Evolutionary conservation across 2,329 filamentous ascomycete genomes (phyloP), one percentile per base, ranked within the genome.

Genomic region (Scleromitrula shiraiana): DNA sequence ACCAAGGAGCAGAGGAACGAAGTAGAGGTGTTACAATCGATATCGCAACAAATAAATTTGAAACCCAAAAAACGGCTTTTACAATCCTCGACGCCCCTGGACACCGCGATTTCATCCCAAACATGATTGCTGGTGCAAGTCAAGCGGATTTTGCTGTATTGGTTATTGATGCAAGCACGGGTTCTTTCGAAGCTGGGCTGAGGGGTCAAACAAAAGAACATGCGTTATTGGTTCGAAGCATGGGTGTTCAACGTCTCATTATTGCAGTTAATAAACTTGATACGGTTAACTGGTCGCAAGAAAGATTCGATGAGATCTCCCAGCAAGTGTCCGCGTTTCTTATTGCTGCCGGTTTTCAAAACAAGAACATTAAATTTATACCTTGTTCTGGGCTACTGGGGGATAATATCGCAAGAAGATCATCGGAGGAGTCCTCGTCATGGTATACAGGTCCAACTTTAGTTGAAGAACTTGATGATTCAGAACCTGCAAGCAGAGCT

Each of bases 191-290:
- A 65, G 89, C 88, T 3, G 94, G 93, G 0, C 71, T 97, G 26
- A 91, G 86, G 62, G 93, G 93, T 0, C 93, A 98, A 64, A 98
- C 93, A 0, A 84, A 87, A 63, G 93, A 98, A 62, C 93, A 98
- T 63, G 88, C 93, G 5, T 69, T 97, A 14, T 76, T 98, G 1
- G 80, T 95, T 5, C 79, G 91, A 51, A 96, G 90, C 58, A 85
- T 97, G 70, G 93, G 93, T 0, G 84, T 98, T 2, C 85, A 91
- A 52, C 78, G 84, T 22, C 75, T 98, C 14, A 83, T 98, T 35
- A 85, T 98, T 23, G 90, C 88, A 2, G 80, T 98, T 52, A 98
- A 98, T 70, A 98, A 98, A 66, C 83, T 98, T 59, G 93, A 98
- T 64, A 83, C 82, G 14, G 82, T 91, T 6, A 70, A 73, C 5